A percentile compares a stretch with the other conserved stretches of the same genome.
Conservation (phyloP, 257 asterid species). For the Przewalskia tangutica region DNA sequence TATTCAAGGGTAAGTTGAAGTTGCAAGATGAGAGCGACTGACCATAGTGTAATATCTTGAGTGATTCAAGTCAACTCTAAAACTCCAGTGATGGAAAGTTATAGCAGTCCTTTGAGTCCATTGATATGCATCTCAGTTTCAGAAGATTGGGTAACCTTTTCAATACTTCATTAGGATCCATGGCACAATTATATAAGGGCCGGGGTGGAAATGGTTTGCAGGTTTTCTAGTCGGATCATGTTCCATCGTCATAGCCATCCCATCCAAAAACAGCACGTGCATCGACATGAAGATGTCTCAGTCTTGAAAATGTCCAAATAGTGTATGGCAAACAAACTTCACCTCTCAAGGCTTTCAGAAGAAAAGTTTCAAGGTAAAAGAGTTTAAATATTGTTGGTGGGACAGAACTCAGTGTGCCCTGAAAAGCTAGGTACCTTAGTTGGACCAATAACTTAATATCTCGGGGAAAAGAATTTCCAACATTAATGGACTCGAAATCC, state of each 20-base stretch:
- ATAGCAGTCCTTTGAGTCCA: background rate
- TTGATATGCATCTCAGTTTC: background rate
- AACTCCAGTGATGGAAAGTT: background rate
- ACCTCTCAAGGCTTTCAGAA: background rate
- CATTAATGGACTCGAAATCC: slow-evolving; percentile 5
- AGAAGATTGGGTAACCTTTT: background rate
- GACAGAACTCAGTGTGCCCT: background rate
- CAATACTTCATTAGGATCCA: background rate
- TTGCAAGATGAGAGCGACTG: background rate
- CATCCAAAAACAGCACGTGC: background rate
- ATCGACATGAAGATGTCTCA: slow-evolving; percentile 10
- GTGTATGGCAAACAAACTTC: background rate
- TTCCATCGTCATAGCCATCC: background rate
- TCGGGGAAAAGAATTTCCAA: background rate
- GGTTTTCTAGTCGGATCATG: background rate
- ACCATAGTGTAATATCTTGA: background rate
- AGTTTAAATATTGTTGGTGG: slow-evolving; percentile 1
- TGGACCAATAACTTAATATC: background rate
- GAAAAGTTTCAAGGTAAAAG: slow-evolving; percentile 4
- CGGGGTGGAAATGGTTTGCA: background rate
- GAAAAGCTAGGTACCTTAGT: slow-evolving; percentile 6
- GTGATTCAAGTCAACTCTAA: slow-evolving; percentile 1
- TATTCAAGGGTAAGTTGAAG: slow-evolving; percentile 2
- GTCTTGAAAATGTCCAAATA: background rate
- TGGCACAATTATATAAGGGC: background rate